phyloP scores from a whole-genome alignment of 176 grass and related monocot species.

The Bromus sterilis region DNA sequence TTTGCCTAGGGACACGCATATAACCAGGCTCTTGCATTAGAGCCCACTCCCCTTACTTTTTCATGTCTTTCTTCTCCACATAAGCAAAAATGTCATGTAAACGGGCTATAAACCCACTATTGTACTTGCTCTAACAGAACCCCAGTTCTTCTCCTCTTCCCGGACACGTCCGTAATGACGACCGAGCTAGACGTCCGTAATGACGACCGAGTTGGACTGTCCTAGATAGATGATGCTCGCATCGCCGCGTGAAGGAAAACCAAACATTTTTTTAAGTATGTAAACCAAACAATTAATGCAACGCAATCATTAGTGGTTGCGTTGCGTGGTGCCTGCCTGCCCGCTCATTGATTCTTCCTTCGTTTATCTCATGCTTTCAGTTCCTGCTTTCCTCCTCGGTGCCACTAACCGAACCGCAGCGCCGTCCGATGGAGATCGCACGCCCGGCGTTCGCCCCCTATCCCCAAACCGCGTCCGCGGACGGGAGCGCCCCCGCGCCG shows the following conservation, averaged over 20 bases:
- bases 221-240: not conserved
- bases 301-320: not conserved
- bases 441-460: not conserved
- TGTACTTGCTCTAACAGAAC: too few relatives aligned
- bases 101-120: too few relatives aligned
- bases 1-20: too few relatives aligned
- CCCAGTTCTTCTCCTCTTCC: too few relatives aligned
- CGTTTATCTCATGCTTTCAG: not conserved
- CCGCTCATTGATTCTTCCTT: not conserved
- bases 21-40: too few relatives aligned
- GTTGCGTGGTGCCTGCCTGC: not conserved
- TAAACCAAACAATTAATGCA: too few relatives aligned
- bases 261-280: too few relatives aligned
- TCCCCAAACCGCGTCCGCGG: not conserved
- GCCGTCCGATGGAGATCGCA: not conserved
- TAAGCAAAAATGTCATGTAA: too few relatives aligned
- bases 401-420: not conserved
- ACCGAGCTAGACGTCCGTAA: not conserved
- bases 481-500: too few relatives aligned
- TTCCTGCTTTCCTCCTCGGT: not conserved
- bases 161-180: not conserved
- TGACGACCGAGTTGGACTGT: not conserved
- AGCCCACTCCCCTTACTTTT: too few relatives aligned
- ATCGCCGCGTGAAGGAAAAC: not conserved
- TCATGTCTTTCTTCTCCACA: too few relatives aligned